A percentile compares a stretch with the other conserved stretches of the same genome.
phyloP scores from a whole-genome alignment of 352 stramenopile genomes.

The Lagenidium giganteum region DNA sequence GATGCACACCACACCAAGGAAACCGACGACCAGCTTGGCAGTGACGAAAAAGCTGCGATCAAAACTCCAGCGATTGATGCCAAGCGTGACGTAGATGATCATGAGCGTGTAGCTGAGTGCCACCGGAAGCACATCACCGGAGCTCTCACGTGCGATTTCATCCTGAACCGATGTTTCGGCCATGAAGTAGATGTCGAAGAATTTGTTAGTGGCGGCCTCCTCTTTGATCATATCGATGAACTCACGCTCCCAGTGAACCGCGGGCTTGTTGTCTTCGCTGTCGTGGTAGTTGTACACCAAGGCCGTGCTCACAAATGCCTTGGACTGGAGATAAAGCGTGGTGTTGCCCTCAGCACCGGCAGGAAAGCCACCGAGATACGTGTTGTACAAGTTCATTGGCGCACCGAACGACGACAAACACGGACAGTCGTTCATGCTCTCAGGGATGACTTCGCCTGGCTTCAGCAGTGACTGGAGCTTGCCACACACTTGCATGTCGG shows the following conservation, averaged over 20 bases:
- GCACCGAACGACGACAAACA: conserved; percentile 55
- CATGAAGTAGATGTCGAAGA: conserved; percentile 55
- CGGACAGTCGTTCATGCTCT: conserved; percentile 55
- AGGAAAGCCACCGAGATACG: conserved; percentile 50
- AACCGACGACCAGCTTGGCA: conserved; percentile 51
- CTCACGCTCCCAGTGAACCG: conserved; percentile 50
- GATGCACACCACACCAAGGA: conserved; percentile 54
- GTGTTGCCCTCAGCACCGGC: conserved; percentile 41
- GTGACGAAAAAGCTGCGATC: conserved; percentile 40
- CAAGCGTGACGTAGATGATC: conserved; percentile 62
- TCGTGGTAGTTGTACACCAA: conserved; percentile 67
- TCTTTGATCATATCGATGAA: conserved; percentile 51
- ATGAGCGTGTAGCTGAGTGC: conserved; percentile 52
- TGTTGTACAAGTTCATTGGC: conserved; percentile 72
- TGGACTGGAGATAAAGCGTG: conserved; percentile 37
- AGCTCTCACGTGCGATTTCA: conserved; percentile 49
- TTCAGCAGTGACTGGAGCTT: conserved; percentile 31
- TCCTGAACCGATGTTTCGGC: conserved; percentile 57
- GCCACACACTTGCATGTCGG: conserved; percentile 25
- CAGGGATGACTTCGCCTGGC: conserved; percentile 32
- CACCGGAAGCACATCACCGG: conserved; percentile 42
- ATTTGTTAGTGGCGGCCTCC: conserved; percentile 27
- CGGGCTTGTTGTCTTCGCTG: conserved; percentile 30
- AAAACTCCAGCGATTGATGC: conserved; percentile 58
- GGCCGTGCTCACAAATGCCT: conserved; percentile 42